Evolutionary conservation across 345 rosid species (phyloP).

Genomic region (Laguncularia racemosa): DNA sequence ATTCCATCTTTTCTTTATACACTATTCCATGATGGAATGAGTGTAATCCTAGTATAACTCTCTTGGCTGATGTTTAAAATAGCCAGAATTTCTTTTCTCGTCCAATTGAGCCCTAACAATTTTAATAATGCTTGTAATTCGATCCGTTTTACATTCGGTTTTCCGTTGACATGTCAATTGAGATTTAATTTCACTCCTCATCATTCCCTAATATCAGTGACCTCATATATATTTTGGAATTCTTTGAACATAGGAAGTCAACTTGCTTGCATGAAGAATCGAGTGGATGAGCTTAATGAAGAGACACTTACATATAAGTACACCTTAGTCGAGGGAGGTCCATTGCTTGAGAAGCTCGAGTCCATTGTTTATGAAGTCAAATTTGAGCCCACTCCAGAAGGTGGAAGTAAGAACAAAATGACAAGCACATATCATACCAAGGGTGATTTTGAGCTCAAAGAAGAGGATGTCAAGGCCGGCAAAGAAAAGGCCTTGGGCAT

Average conservation of each 20-base stretch:
- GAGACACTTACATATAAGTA: slow-evolving; percentile 13
- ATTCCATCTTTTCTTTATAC: too few species aligned
- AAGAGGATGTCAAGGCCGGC: slow-evolving; percentile 27
- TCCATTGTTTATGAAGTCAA: slow-evolving; percentile 10
- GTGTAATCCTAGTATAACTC: too few species aligned
- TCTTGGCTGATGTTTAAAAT: too few species aligned
- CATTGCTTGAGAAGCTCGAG: slow-evolving; percentile 7
- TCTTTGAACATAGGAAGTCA: not conserved
- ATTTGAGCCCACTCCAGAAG: slow-evolving; percentile 2
- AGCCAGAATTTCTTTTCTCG: too few species aligned
- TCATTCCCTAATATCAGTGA: too few species aligned
- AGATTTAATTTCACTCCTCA: too few species aligned
- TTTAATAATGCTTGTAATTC: too few species aligned
- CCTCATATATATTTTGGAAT: not conserved
- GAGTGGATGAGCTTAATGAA: slow-evolving; percentile 11
- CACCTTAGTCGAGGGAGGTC: slow-evolving; percentile 17
- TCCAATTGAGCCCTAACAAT: too few species aligned
- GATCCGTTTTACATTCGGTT: too few species aligned
- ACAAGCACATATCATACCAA: slow-evolving; percentile 16
- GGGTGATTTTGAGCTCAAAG: slow-evolving; percentile 14
- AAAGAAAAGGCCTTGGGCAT: slow-evolving; percentile 16
- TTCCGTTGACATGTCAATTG: too few species aligned
- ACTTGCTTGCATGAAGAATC: slow-evolving; percentile 10
- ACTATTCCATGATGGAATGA: too few species aligned
- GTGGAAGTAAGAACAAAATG: slow-evolving; percentile 15